Base-by-base conservation (phyloP, 345 rosid genomes). In the Litchi chinensis region DNA sequence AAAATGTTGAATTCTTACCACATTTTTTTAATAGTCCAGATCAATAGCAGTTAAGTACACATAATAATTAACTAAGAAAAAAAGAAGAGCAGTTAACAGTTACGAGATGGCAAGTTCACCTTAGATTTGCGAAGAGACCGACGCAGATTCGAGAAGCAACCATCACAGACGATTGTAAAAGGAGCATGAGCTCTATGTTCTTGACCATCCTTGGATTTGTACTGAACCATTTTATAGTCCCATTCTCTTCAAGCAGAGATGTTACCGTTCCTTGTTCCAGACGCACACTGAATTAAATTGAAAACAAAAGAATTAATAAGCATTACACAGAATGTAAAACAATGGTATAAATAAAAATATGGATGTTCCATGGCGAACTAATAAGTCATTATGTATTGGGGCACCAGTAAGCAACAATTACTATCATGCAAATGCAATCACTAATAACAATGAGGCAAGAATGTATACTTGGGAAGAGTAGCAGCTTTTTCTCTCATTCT, bases 71-170 rank as follows among this genome's bases (percentile, higher is more conserved):
- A 24, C 22, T 12, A 59, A 60, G 28, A 24, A 24, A 48, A 65
- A 75, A 6, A 76, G 48, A 62, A 37, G 10, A 57, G 68, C 44
- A 65, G 15, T n/a, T 54, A 5, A 46, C 50, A 56, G 41, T 54
- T 60, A 37, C 0, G 57, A 39, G 24, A 40, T 16, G 18, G 59
- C 10, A 64, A 80, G 39, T 81, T 37, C 66, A 88, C 90, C 89
- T 89, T 85, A 1, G 90, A 87, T 41, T 86, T 89, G 88, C 92
- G 87, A 68, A 89, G 92, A 82, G 88, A 81, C 56, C 89, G 86
- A 8, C 87, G 88, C 73, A 89, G 79, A 76, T 87, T 87, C 19
- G 90, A 87, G 87, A 89, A 89, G 81, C 92, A 89, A 68, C 92
- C 92, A 76, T 89, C 90, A 68, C 92, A 89, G 0, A 89, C 90